Evolutionary conservation across 139 green algal species (phyloP), one percentile per base, ranked within the genome.

Genomic region (Chlamydomonas eustigma): DNA sequence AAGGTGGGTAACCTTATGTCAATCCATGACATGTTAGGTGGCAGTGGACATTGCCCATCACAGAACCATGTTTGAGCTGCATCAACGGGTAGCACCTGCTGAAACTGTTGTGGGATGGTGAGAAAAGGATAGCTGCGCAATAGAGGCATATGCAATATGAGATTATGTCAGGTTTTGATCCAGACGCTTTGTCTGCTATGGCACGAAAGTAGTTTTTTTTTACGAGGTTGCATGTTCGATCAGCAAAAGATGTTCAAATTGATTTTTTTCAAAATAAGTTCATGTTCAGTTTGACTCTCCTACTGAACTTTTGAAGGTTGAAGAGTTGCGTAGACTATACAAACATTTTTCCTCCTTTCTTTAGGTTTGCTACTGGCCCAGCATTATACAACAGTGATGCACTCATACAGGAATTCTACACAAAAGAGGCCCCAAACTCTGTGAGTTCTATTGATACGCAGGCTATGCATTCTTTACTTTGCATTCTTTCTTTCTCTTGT

Each of bases 31-130:
- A 58, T 51, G 24, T 32, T 86, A 98, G 91, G 94, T 98, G 2
- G 87, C 91, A 33, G 78, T 98, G 76, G 95, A 98, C 71, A 92
- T 98, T 50, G 84, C 90, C 12, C 97, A 98, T 81, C 93, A 98
- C 83, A 92, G 88, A 37, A 97, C 92, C 1, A 95, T 98, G 91
- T 86, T 91, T 28, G 87, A 94, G 24, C 87, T 98, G 37, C 92
- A 98, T 63, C 88, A 94, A 36, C 89, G 85, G 39, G 95, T 98
- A 25, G 92, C 91, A 52, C 80, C 85, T 34, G 87, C 87, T 34
- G 94, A 98, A 76, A 50, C 77, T 28, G 91, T 98, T 36, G 90
- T 97, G 1, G 94, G 94, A 37, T 98, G 94, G 94, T 96, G 74
- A 85, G 87, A 32, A 74, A 58, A 58, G 44, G 12, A 58, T 38